Base-by-base conservation (phyloP, 768 basidiomycete genomes). In the Phaffia tasmanica region DNA sequence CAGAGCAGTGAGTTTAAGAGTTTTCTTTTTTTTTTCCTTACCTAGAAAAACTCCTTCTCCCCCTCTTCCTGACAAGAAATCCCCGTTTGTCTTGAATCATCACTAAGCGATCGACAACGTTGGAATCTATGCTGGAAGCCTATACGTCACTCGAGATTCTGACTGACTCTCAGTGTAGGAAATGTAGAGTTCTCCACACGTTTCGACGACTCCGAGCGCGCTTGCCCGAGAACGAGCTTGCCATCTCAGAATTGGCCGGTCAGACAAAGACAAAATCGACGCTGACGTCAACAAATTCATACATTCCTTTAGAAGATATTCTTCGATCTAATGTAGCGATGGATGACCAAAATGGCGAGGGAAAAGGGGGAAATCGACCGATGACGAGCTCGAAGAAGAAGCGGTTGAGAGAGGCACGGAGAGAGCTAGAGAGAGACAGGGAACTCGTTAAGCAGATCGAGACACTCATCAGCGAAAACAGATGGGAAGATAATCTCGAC, bases 91-190 rank as follows among this genome's bases (percentile, higher is more conserved):
- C 25, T 30, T 48, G 30, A 18, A 29, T 46, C 49, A 6, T 2
- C 25, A 11, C 32, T 15, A n/a, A 60, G 54, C 59, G 42, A 8
- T 57, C 55, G 11, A 55, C 59, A 11, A 25, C 66, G 9, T 60
- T 67, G 14, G 49, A 35, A 25, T 56, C 63, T 21, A 54, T 64
- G 21, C 82, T 98, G 15, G 83, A 83, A 66, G 88, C 94, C 54
- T 95, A 93, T 75, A 94, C 91, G 32, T 82, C 85, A 15, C 81
- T 94, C 35, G 95, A 99, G 74, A 77, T 88, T 47, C 81, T 99
- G 56, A 83, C 82, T n/a, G 92, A 93, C 73, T 94, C 91, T 72
- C 84, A 90, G 30, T 99, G 95, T 76, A 85, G 92, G 25, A 85
- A 86, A 69, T 99, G 95, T 74, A 89, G 91, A 1, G 79, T 98